phyloP scores from a whole-genome alignment of 2,329 filamentous ascomycete species.

The Verticillium nonalfalfae region DNA sequence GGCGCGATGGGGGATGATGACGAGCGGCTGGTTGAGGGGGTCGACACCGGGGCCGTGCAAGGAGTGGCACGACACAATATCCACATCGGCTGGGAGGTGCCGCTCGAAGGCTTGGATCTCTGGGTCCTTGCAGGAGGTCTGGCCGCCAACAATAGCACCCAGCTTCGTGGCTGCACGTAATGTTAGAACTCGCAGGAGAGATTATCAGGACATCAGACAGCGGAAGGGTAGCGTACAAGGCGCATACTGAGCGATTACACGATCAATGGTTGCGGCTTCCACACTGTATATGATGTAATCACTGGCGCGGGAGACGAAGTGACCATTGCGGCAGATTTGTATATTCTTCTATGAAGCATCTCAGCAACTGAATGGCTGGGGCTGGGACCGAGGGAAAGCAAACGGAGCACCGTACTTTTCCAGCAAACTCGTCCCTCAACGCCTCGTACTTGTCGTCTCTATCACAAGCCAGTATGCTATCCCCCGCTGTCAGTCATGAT shows the following conservation, averaged over 20 bases:
- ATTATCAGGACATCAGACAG: background rate
- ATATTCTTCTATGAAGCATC: slow-evolving; percentile 56
- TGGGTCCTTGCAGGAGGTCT: slow-evolving; percentile 96
- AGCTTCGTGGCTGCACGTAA: slow-evolving; percentile 73
- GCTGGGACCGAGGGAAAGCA: slow-evolving; percentile 2
- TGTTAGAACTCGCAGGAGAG: slow-evolving; percentile 6
- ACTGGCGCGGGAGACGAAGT: slow-evolving; percentile 90
- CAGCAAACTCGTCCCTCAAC: slow-evolving; percentile 12
- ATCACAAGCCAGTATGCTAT: slow-evolving; percentile 91
- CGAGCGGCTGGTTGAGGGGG: slow-evolving; percentile 81
- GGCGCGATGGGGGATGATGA: slow-evolving; percentile 88
- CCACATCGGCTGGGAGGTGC: slow-evolving; percentile 79
- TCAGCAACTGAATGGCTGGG: background rate
- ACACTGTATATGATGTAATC: slow-evolving; percentile 99
- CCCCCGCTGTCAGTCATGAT: slow-evolving; percentile 6
- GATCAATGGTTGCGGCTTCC: slow-evolving; percentile 84
- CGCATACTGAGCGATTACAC: slow-evolving; percentile 81
- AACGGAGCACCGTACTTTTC: slow-evolving; percentile 72
- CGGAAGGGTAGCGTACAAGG: slow-evolving; percentile 59
- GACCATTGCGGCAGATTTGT: slow-evolving; percentile 88
- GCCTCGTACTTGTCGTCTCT: slow-evolving; percentile 77
- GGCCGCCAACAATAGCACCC: slow-evolving; percentile 90
- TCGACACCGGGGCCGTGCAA: slow-evolving; percentile 91
- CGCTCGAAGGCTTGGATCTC: slow-evolving; percentile 91
- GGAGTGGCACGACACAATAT: slow-evolving; percentile 94